These are phyloP conservation scores for Neurospora tetraspora DNA, from an alignment of 495 filamentous ascomycete species.

Conservation along the genomic window DNA sequence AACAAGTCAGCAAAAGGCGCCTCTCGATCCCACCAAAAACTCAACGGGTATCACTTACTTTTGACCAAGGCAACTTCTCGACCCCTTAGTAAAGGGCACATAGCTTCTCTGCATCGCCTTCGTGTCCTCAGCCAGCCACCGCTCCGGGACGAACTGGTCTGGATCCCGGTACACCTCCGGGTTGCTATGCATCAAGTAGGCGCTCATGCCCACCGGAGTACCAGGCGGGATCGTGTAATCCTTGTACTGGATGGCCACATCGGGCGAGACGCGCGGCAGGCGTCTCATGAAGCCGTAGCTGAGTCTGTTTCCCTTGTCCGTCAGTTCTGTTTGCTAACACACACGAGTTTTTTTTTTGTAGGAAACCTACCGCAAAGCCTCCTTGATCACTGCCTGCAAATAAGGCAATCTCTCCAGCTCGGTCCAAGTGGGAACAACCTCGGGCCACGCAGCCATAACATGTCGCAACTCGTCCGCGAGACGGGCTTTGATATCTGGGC, in stretches of 20 bases:
- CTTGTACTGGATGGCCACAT: slow-evolving; percentile 12
- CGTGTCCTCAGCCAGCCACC: slow-evolving; percentile 26
- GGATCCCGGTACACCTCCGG: slow-evolving; percentile 26
- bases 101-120: slow-evolving; percentile 12
- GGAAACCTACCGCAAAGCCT: slow-evolving; percentile 18
- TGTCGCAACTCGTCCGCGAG: slow-evolving; percentile 13
- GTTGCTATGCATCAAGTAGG: slow-evolving; percentile 24
- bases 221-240: slow-evolving; percentile 12
- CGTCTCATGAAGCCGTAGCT: slow-evolving; percentile 14
- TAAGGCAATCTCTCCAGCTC: slow-evolving; percentile 24
- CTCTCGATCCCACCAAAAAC: not conserved
- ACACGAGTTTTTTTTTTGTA: no score
- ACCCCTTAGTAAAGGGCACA: slow-evolving; percentile 13
- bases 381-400: slow-evolving; percentile 27
- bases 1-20: not conserved
- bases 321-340: not conserved
- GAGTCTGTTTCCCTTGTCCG: not conserved
- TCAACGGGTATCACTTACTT: slow-evolving; percentile 5
- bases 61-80: slow-evolving; percentile 11
- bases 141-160: slow-evolving; percentile 26
- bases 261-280: slow-evolving; percentile 16
- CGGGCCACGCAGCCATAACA: slow-evolving; percentile 14
- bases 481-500: slow-evolving; percentile 3
- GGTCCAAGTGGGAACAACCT: slow-evolving; percentile 13
- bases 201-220: slow-evolving; percentile 13